phyloP scores from a whole-genome alignment of 805 yeast species.

The Kuraishia ogatae region DNA sequence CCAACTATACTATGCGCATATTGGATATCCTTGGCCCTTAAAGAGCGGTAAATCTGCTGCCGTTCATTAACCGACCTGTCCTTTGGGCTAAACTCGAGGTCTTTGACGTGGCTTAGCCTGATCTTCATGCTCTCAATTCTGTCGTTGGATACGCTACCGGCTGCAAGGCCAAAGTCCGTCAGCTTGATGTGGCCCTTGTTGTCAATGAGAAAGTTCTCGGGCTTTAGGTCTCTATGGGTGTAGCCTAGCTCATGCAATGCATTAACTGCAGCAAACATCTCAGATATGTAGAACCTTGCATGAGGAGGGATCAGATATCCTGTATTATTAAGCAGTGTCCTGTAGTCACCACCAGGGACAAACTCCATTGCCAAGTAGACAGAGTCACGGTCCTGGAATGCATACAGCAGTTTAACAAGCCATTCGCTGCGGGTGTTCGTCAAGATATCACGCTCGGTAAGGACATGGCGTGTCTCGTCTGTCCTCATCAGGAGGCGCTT shows the following conservation, averaged over 20 bases:
- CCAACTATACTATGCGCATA: constrained; percentile 96
- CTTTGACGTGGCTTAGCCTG: constrained; percentile 56
- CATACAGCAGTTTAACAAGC: constrained; percentile 89
- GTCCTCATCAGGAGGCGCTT: constrained; percentile 78
- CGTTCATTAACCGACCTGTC: constrained; percentile 80
- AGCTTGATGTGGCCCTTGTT: constrained; percentile 85
- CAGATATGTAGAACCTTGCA: constrained; percentile 89
- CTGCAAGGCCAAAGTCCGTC: constrained; percentile 96
- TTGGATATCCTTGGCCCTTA: constrained; percentile 70
- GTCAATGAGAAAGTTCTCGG: constrained; percentile 87
- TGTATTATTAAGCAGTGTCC: constrained; percentile 88
- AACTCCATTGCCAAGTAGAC: constrained; percentile 97
- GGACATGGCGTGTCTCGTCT: constrained; percentile 91
- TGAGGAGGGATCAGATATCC: constrained; percentile 91
- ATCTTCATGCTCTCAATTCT: constrained; percentile 89
- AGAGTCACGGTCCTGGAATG: constrained; percentile 87
- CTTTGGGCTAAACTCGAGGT: constrained; percentile 56
- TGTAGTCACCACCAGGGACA: constrained; percentile 99
- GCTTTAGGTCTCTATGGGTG: constrained; percentile 95
- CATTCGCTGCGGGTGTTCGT: constrained; percentile 95
- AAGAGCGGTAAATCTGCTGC: constrained; percentile 74
- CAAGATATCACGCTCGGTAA: constrained; percentile 92
- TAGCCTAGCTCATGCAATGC: constrained; percentile 92
- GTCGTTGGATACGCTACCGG: constrained; percentile 89
- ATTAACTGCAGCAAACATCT: constrained; percentile 93